A percentile compares a stretch with the other conserved stretches of the same genome.
Conservation (phyloP, 2,329 filamentous ascomycete species). For the Penicillium occitanis region DNA sequence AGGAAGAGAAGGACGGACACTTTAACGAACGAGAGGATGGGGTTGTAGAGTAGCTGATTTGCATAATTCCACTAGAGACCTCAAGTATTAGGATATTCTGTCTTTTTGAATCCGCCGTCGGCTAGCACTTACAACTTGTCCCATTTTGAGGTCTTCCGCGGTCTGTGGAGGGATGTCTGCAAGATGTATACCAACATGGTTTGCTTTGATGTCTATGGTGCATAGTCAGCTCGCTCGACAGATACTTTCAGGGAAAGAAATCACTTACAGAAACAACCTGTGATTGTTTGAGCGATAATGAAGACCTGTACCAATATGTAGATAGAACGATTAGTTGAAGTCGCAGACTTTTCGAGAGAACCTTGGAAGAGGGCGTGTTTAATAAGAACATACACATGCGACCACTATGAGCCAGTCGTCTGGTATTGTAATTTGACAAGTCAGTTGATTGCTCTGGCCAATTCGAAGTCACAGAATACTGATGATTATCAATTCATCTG, state of each 20-base stretch:
- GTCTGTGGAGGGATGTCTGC: slow-evolving; percentile 8
- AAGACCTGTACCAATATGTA: neutral
- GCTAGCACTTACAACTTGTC: neutral
- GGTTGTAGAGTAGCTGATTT: slow-evolving; percentile 34
- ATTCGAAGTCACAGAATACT: too few relatives aligned
- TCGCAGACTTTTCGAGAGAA: neutral
- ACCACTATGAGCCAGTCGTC: slow-evolving; percentile 5
- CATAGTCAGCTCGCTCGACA: neutral
- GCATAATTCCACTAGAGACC: slow-evolving; percentile 16
- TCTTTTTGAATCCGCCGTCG: neutral
- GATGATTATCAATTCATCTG: neutral
- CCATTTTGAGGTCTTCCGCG: slow-evolving; percentile 26
- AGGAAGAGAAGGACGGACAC: slow-evolving; percentile 34
- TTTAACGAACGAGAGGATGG: slow-evolving; percentile 32
- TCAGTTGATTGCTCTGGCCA: neutral
- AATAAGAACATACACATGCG: neutral
- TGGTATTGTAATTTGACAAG: neutral
- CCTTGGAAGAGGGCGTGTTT: too few relatives aligned
- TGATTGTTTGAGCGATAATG: neutral
- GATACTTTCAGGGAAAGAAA: too few relatives aligned
- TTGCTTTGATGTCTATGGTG: neutral
- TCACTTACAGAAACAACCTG: neutral
- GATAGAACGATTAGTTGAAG: neutral
- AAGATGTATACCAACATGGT: neutral
- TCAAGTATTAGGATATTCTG: neutral